A percentile compares a stretch with the other conserved stretches of the same genome.
Evolutionary conservation across 2,329 filamentous ascomycete genomes (phyloP).

Genomic region (Akanthomyces uredinophilus): DNA sequence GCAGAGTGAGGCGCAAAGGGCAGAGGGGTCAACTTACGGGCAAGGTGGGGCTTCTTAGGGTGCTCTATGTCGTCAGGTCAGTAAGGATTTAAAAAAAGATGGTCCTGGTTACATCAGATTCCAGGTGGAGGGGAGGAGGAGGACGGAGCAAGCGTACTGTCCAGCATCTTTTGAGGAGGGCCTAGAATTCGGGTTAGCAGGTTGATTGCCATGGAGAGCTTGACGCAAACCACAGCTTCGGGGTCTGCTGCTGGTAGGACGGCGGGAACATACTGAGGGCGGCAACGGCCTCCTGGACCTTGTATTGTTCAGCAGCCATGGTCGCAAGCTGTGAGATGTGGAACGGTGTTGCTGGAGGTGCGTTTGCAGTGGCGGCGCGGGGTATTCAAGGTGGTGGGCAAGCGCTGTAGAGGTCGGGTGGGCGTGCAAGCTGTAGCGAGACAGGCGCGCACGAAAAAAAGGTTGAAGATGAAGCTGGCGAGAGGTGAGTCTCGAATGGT

Average conservation of each 20-base stretch:
- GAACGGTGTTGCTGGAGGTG: background rate
- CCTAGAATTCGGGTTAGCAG: slow-evolving; percentile 38
- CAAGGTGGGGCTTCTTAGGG: slow-evolving; percentile 63
- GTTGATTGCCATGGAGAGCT: background rate
- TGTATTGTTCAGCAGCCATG: slow-evolving; percentile 41
- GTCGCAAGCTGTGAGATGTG: slow-evolving; percentile 18
- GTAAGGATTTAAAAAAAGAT: slow-evolving; percentile 11
- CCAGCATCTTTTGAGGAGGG: slow-evolving; percentile 62
- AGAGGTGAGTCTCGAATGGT: background rate
- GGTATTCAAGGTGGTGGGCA: background rate
- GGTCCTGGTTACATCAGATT: slow-evolving; percentile 11
- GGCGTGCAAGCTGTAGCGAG: background rate
- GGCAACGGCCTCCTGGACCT: slow-evolving; percentile 29
- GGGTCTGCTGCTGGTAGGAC: background rate
- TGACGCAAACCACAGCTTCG: background rate
- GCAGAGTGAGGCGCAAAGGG: slow-evolving; percentile 5
- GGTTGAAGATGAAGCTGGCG: background rate
- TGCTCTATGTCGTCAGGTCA: slow-evolving; percentile 46
- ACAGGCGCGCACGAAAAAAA: background rate
- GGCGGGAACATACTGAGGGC: slow-evolving; percentile 18
- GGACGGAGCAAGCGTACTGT: slow-evolving; percentile 45
- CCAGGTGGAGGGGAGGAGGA: slow-evolving; percentile 2
- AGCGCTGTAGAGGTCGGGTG: background rate
- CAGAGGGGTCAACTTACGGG: slow-evolving; percentile 43
- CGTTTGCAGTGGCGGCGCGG: background rate